Evolutionary conservation across 257 asterid species (phyloP).

Genomic region (Marsdenia floribunda): DNA sequence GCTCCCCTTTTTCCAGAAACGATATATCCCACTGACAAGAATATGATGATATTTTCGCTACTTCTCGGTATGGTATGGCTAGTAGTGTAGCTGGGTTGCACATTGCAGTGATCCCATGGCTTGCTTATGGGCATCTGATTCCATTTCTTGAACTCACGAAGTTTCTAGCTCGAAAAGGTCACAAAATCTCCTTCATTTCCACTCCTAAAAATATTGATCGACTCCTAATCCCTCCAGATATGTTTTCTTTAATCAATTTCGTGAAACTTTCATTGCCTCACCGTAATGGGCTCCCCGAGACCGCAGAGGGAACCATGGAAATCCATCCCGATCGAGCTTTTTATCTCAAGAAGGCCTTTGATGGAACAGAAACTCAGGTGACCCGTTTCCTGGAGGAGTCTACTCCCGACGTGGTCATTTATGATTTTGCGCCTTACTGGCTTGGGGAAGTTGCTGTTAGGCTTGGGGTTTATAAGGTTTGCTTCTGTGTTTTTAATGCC

Average conservation of each 20-base stretch:
- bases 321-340: conserved; percentile 17
- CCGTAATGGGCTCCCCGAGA: conserved; percentile 12
- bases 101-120: too few relatives aligned
- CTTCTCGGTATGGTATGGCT: too few relatives aligned
- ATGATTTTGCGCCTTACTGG: conserved; percentile 33
- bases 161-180: conserved; percentile 15
- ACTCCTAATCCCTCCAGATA: conserved; percentile 16
- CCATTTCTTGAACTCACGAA: conserved; percentile 5
- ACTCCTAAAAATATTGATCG: conserved; percentile 21
- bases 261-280: conserved; percentile 11
- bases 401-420: conserved; percentile 25
- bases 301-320: conserved; percentile 25
- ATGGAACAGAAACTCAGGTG: conserved; percentile 15
- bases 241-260: conserved; percentile 14
- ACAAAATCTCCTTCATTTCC: conserved; percentile 14
- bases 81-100: too few relatives aligned
- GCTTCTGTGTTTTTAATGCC: conserved; percentile 19
- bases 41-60: too few relatives aligned
- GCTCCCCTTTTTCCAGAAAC: too few relatives aligned
- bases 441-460: conserved; percentile 22
- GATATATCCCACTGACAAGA: too few relatives aligned
- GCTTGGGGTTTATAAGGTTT: too few relatives aligned
- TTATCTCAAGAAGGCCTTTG: conserved; percentile 20
- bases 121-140: too few relatives aligned
- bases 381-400: conserved; percentile 12